These are phyloP conservation scores for Alternaria panax DNA, from an alignment of 2,329 filamentous ascomycete species.

Conservation along the genomic window DNA sequence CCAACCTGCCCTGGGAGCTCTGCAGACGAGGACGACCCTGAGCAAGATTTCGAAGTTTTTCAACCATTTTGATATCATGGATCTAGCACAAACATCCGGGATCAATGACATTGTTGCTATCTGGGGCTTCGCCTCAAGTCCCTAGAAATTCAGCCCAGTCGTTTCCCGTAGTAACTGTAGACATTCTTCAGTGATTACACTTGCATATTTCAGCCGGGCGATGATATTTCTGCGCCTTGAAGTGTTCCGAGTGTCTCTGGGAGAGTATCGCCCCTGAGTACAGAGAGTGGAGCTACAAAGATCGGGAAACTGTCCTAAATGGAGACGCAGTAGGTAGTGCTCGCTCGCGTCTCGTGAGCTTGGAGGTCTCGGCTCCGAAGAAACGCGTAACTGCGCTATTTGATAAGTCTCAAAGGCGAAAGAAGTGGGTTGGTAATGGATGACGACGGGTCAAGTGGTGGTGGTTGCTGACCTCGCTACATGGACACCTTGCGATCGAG, in stretches of 20 bases:
- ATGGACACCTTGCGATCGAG: constrained; percentile 4
- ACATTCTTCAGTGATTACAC: neutral
- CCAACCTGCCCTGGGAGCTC: neutral
- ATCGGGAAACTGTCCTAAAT: neutral
- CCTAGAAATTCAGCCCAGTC: neutral
- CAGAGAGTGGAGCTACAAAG: constrained; percentile 2
- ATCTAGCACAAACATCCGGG: neutral
- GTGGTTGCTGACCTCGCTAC: constrained; percentile 12
- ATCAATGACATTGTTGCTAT: neutral
- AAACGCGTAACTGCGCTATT: constrained; percentile 6
- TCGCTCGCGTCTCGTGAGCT: neutral
- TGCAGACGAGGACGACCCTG: neutral
- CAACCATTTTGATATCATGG: neutral
- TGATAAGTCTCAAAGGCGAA: constrained; percentile 5
- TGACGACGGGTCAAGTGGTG: neutral
- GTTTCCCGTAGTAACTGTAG: neutral
- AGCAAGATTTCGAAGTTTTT: neutral
- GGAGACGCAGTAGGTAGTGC: neutral
- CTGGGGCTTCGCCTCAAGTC: neutral
- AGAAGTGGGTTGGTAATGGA: constrained; percentile 10
- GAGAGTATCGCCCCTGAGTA: neutral
- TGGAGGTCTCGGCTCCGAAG: neutral
- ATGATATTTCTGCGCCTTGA: neutral
- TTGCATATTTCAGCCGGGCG: neutral
- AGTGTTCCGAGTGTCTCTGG: neutral